Conservation (phyloP, 345 rosid genomes). For the Lepidium aucheri region DNA sequence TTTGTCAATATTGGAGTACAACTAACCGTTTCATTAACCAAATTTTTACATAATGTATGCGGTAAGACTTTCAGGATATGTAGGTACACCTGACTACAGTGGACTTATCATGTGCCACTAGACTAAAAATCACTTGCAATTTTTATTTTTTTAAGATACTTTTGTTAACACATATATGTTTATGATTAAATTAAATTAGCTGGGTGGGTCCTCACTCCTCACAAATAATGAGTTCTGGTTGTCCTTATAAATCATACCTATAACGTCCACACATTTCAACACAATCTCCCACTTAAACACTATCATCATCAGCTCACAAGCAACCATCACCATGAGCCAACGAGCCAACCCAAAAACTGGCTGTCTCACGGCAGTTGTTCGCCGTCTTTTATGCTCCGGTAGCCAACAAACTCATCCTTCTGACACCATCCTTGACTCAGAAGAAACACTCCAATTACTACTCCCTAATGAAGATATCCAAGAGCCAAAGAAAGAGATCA, state of each 20-base stretch:
- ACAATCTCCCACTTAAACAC: slow-evolving; percentile 3
- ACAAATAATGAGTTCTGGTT: slow-evolving; percentile 2
- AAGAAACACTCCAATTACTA: slow-evolving; percentile 17
- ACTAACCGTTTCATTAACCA: no score
- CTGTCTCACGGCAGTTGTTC: slow-evolving; percentile 51
- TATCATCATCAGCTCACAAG: background rate
- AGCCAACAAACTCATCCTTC: slow-evolving; percentile 72
- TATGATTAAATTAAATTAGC: background rate
- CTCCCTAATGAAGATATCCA: slow-evolving; percentile 13
- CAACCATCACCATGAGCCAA: slow-evolving; percentile 28
- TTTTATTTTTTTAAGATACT: no score
- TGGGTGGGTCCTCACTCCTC: slow-evolving; percentile 10
- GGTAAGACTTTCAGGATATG: no score
- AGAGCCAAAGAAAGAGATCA: slow-evolving; percentile 19
- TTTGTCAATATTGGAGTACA: no score
- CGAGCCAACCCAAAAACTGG: slow-evolving; percentile 37
- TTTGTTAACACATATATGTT: background rate
- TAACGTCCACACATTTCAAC: background rate
- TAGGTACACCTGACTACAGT: no score
- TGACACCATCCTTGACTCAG: slow-evolving; percentile 26
- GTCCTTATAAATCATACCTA: background rate
- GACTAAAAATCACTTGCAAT: no score
- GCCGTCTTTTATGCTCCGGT: slow-evolving; percentile 56
- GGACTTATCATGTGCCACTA: no score
- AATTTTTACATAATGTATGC: no score